Percentiles rank a stretch among this genome's conserved stretches.
These are phyloP conservation scores for Comarum palustre DNA, from an alignment of 306 rosid species.

Conservation along the genomic window DNA sequence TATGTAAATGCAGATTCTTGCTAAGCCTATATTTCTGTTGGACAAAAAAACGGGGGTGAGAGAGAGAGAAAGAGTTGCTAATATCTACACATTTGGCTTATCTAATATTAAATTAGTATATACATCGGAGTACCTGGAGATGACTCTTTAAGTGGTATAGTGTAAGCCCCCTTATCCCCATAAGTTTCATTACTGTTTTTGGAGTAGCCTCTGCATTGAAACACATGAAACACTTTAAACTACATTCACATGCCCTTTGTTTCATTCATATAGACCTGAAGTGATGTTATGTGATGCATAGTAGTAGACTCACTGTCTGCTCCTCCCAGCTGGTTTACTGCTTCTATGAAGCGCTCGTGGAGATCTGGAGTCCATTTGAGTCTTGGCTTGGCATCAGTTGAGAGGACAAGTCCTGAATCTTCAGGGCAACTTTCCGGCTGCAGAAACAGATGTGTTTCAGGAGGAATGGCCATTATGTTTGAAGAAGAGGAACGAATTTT, in stretches of 20 bases:
- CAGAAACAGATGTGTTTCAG: conserved; percentile 72
- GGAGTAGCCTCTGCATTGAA: conserved; percentile 79
- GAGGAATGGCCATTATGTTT: conserved; percentile 46
- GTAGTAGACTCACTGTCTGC: conserved; percentile 63
- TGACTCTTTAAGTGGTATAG: conserved; percentile 86
- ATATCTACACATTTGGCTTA: background rate
- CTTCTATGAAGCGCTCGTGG: conserved; percentile 78
- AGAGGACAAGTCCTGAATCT: conserved; percentile 78
- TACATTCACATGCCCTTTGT: background rate
- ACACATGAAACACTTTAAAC: conserved; percentile 12
- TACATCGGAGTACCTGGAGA: conserved; percentile 58
- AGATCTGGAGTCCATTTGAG: conserved; percentile 89
- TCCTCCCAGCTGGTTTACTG: conserved; percentile 83
- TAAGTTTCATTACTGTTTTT: conserved; percentile 77
- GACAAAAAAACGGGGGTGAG: conserved; percentile 3
- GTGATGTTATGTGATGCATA: background rate
- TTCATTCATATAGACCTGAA: background rate
- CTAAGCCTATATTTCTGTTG: conserved; percentile 84
- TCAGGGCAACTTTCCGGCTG: conserved; percentile 54
- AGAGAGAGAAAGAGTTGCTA: background rate
- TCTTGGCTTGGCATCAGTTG: conserved; percentile 88
- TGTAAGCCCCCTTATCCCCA: conserved; percentile 85
- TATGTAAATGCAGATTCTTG: conserved; percentile 64
- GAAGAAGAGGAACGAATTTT: conserved; percentile 43
- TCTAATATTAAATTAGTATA: background rate